A percentile compares a stretch with the other conserved stretches of the same genome.
These are phyloP conservation scores for Pleurozium schreberi DNA, from an alignment of 225 moss, liverwort and hornwort species.

Conservation along the genomic window DNA sequence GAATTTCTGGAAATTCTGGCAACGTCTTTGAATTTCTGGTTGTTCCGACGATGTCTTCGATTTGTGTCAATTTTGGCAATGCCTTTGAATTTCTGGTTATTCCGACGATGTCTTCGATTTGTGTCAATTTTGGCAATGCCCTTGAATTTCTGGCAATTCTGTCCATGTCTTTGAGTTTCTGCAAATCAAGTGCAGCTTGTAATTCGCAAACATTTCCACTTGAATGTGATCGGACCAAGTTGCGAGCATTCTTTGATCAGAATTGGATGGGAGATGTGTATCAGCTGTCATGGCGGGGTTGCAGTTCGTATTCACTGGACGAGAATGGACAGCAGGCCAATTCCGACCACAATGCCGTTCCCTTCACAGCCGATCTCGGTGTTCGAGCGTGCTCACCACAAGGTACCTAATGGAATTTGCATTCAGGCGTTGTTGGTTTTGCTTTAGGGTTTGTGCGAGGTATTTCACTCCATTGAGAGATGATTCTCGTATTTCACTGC, in stretches of 20 bases:
- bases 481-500: neutral
- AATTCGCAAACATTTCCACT: neutral
- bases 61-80: neutral
- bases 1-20: neutral
- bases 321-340: neutral
- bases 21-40: too few species aligned
- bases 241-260: neutral
- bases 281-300: conserved; percentile 11
- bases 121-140: neutral
- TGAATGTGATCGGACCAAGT: neutral
- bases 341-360: neutral
- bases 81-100: neutral
- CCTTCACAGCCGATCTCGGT: neutral
- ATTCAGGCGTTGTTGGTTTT: neutral
- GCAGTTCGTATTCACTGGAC: neutral
- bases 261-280: neutral
- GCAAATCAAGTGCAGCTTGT: neutral
- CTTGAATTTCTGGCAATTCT: neutral
- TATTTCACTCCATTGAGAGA: neutral
- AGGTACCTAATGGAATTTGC: neutral
- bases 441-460: neutral
- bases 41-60: neutral
- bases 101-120: neutral
- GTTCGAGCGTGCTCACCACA: neutral
- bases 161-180: neutral